Base-by-base conservation (phyloP, 1,284 basidiomycete species). In the Puccinia coronata region DNA sequence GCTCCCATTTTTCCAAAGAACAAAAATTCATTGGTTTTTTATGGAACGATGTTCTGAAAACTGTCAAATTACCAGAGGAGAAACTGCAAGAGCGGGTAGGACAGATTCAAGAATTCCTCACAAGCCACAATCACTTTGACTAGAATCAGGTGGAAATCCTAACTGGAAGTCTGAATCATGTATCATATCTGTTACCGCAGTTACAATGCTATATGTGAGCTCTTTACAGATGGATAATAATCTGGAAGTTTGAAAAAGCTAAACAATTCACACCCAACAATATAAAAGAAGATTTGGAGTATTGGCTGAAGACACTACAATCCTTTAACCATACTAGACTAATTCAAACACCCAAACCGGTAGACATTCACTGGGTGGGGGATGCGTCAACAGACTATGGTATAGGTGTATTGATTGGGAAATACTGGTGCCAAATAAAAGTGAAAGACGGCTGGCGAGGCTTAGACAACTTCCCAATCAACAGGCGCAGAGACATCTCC, bases 1-100 rank as follows among this genome's bases (percentile, higher is more conserved):
- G 20, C 20, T 47, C 41, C n/a, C 12, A 53, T 1, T 72, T 72
- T 55, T 28, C 20, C 18, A 25, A 53, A 9, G 49, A 72, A 51
- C 70, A 72, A 25, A 72, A 72, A n/a, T 72, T 34, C 31, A 72
- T 53, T 5, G 51, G 51, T 8, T 72, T 72, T 18, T 31, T 31
- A 3, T 72, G 70, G 47, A 51, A 51, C n/a, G 49, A 3, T 1
- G 25, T 23, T 14, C 11, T 34, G 4, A 73, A 73, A 18, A 73
- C 71, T 0, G 71, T 73, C 6, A 23, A 16, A 14, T 25, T 73
- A 5, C 71, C 51, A 39, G 6, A 36, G 16, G 71, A 55, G 23
- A 73, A 57, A 16, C 20, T 53, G 1, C 1, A 3, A 9, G 2
- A 8, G 20, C 0, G 51, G 51, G 39, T 57, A 1, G 20, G 2